phyloP scores from a whole-genome alignment of 371 early-diverging fungal species.

The Mortierella sp. region DNA sequence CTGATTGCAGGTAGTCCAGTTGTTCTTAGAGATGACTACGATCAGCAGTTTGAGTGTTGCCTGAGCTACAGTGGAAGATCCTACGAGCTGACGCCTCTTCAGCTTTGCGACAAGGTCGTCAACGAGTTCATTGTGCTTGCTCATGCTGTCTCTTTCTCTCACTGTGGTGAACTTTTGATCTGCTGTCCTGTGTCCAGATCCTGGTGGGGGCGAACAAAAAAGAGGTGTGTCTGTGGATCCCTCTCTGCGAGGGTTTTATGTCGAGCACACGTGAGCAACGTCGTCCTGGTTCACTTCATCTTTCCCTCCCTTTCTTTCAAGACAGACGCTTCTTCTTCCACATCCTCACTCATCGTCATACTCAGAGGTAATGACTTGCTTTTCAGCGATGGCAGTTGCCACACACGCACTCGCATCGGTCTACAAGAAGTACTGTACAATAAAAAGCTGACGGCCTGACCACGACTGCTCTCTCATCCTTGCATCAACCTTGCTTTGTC shows the following conservation, averaged over 20 bases:
- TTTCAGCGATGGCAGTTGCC: no score
- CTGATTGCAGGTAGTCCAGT: constrained; percentile 75
- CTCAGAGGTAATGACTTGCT: no score
- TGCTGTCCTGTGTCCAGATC: neutral
- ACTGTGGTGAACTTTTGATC: neutral
- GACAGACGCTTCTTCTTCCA: no score
- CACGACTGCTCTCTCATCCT: no score
- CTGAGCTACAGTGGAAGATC: constrained; percentile 79
- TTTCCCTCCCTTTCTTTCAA: neutral
- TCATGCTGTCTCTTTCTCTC: constrained; percentile 5
- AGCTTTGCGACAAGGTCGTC: constrained; percentile 56
- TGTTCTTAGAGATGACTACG: constrained; percentile 78
- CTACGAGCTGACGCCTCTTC: constrained; percentile 73
- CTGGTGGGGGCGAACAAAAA: neutral
- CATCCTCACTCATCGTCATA: no score
- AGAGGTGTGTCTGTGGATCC: neutral
- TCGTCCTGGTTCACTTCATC: neutral
- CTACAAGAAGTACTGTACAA: no score
- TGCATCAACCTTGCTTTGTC: no score
- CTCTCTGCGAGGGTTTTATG: no score
- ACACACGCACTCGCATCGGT: no score
- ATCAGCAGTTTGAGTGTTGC: constrained; percentile 85
- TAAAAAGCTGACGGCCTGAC: no score
- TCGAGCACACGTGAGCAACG: no score
- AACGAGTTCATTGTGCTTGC: constrained; percentile 38